Conservation (phyloP, 2,329 filamentous ascomycete species). For the Lasiodiplodia theobromae region DNA sequence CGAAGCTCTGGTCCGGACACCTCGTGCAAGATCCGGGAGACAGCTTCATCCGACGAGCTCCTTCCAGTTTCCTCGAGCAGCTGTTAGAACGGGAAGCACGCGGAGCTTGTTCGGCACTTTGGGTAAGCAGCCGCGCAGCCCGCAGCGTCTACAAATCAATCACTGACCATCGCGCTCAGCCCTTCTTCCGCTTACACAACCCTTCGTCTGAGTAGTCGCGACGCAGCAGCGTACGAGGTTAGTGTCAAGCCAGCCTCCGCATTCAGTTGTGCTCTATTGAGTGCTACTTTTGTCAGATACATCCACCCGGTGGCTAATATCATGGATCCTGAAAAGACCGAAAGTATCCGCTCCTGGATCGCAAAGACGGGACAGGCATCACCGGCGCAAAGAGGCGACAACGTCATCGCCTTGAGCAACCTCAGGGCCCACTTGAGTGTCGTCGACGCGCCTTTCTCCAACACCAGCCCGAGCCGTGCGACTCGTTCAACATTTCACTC, state of each 20-base stretch:
- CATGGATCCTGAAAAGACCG: not conserved
- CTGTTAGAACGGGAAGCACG: too few species aligned
- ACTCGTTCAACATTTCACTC: not conserved
- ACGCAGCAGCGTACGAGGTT: not conserved
- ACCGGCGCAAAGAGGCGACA: too few species aligned
- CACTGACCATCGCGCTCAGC: not conserved
- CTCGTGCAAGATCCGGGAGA: too few species aligned
- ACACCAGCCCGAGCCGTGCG: not conserved
- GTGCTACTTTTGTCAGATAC: not conserved
- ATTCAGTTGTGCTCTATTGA: not conserved
- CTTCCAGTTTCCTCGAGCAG: too few species aligned
- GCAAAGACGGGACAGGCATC: not conserved
- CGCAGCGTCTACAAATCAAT: not conserved
- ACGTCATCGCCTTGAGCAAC: not conserved
- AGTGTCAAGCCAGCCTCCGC: not conserved
- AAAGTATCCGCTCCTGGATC: constrained; percentile 1
- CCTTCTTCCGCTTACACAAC: not conserved
- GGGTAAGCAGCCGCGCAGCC: not conserved
- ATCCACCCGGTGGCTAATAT: constrained; percentile 1
- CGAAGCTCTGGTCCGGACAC: too few species aligned
- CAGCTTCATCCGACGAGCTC: too few species aligned
- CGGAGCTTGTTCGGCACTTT: not conserved
- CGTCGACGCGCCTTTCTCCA: not conserved
- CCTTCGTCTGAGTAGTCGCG: not conserved
- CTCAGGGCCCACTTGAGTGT: not conserved